Percentiles rank a stretch among this genome's conserved stretches.
Evolutionary conservation across 106 monocot genomes (phyloP).

Genomic region (Narthecium ossifragum): DNA sequence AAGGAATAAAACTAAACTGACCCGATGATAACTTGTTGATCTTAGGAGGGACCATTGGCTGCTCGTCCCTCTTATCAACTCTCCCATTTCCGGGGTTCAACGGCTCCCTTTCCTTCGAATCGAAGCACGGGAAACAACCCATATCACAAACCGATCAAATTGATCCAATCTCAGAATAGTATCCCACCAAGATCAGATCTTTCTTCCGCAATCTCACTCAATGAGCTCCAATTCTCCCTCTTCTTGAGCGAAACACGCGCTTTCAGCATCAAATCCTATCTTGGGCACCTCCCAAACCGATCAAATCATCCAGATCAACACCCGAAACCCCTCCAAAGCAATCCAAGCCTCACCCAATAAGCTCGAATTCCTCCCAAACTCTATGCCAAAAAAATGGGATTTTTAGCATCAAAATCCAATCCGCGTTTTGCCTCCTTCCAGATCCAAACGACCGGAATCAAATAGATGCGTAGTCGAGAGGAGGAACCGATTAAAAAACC

Average conservation of each 20-base stretch:
- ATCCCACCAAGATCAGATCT: background rate
- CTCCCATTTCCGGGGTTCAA: background rate
- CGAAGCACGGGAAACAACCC: constrained; percentile 23
- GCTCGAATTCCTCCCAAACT: too few species aligned
- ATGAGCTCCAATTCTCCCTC: too few species aligned
- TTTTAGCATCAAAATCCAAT: background rate
- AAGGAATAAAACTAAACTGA: background rate
- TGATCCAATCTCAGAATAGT: too few species aligned
- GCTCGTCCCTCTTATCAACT: constrained; percentile 7
- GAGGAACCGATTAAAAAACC: background rate
- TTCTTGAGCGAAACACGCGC: too few species aligned
- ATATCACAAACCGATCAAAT: constrained; percentile 8
- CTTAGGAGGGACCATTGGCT: constrained; percentile 14
- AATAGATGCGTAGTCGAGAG: background rate
- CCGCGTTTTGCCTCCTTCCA: background rate
- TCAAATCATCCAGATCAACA: too few species aligned
- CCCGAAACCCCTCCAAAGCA: too few species aligned
- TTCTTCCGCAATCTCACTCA: too few species aligned
- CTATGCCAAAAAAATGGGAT: background rate
- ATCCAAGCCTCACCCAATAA: too few species aligned
- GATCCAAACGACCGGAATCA: background rate
- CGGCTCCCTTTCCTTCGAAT: constrained; percentile 6
- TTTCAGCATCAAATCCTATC: too few species aligned
- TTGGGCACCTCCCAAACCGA: too few species aligned
- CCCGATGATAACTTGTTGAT: constrained; percentile 12